phyloP scores from a whole-genome alignment of 352 stramenopile species.

The Pythium chondricola region DNA sequence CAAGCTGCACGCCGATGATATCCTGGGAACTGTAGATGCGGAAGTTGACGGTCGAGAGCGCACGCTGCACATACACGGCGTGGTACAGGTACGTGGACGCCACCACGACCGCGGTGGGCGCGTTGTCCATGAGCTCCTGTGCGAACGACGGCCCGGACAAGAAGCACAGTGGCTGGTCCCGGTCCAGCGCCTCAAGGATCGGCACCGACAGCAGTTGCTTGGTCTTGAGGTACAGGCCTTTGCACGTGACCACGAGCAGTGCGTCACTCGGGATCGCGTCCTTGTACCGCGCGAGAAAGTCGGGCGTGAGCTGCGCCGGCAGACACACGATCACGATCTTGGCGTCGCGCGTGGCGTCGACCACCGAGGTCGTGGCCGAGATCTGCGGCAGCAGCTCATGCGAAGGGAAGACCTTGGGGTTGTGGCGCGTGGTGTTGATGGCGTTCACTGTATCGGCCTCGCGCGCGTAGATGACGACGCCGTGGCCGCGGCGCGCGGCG shows the following conservation, averaged over 20 bases:
- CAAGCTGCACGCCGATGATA: constrained; percentile 95
- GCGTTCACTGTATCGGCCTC: constrained; percentile 62
- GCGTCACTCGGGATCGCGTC: constrained; percentile 84
- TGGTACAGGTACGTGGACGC: constrained; percentile 91
- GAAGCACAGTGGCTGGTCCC: constrained; percentile 93
- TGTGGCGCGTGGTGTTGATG: constrained; percentile 91
- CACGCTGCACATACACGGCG: constrained; percentile 77
- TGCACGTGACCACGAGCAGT: constrained; percentile 92
- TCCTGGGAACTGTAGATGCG: constrained; percentile 92
- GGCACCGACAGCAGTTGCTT: constrained; percentile 95
- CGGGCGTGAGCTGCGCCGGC: constrained; percentile 92
- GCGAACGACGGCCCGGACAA: constrained; percentile 95
- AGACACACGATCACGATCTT: constrained; percentile 95
- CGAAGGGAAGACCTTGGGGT: constrained; percentile 90
- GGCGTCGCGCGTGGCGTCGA: constrained; percentile 80
- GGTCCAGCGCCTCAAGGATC: constrained; percentile 87
- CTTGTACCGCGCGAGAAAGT: constrained; percentile 85
- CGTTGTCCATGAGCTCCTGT: constrained; percentile 93
- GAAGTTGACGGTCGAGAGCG: constrained; percentile 88
- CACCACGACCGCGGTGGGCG: constrained; percentile 94
- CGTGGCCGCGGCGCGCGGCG: constrained; percentile 84
- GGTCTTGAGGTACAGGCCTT: constrained; percentile 94
- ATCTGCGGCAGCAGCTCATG: constrained; percentile 80
- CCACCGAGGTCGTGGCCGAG: constrained; percentile 85
- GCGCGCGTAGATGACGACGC: constrained; percentile 91